phyloP scores from a whole-genome alignment of 768 basidiomycete genomes.

The Collybiopsis luxurians region DNA sequence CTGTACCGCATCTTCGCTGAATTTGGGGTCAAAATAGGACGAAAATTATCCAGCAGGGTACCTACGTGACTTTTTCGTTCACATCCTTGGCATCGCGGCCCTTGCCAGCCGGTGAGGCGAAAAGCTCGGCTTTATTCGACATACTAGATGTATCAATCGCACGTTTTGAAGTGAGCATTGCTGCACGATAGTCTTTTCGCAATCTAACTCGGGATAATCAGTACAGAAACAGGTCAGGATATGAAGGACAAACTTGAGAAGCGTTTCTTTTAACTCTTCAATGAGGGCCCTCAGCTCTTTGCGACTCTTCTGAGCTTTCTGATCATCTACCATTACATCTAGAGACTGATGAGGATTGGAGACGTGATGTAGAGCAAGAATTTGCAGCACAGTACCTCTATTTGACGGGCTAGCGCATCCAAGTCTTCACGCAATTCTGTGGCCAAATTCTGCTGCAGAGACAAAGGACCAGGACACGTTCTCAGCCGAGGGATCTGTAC shows the following conservation, averaged over 20 bases:
- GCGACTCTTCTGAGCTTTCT: constrained; percentile 52
- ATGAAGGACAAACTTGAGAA: constrained; percentile 45
- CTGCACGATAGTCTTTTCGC: constrained; percentile 61
- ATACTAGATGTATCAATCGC: constrained; percentile 59
- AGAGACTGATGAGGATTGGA: constrained; percentile 45
- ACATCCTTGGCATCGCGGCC: constrained; percentile 38
- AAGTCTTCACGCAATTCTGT: constrained; percentile 79
- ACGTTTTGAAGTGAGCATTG: constrained; percentile 71
- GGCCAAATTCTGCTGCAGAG: constrained; percentile 68
- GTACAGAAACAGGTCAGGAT: background rate
- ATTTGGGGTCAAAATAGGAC: background rate
- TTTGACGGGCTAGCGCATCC: constrained; percentile 52
- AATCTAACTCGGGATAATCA: constrained; percentile 35
- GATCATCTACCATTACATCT: constrained; percentile 71
- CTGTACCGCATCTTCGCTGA: constrained; percentile 83
- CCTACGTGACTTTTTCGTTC: constrained; percentile 64
- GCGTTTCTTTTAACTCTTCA: constrained; percentile 40
- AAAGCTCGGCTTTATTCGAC: constrained; percentile 68
- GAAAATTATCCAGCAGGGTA: constrained; percentile 10
- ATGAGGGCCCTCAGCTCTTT: constrained; percentile 48
- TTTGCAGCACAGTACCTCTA: constrained; percentile 51
- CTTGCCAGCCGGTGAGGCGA: constrained; percentile 47
- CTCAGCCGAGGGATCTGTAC: constrained; percentile 77
- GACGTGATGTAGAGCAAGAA: constrained; percentile 10
- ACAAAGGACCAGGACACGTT: constrained; percentile 64